Base-by-base conservation (phyloP, 139 green algal species). In the Closterium sp. region DNA sequence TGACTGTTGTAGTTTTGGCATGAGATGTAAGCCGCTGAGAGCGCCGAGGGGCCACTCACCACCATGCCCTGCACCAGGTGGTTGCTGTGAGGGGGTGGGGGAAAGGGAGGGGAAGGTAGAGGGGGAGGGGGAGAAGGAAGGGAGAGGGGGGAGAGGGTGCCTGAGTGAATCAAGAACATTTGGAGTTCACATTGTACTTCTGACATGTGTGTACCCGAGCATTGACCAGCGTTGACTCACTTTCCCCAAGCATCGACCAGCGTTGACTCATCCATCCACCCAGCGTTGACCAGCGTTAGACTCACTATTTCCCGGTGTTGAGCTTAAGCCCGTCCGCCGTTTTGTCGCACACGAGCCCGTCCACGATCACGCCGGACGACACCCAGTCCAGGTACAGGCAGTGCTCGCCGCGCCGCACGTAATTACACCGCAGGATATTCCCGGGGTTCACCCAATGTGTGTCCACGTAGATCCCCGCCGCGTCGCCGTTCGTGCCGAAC, bases 251-350 rank as follows among this genome's bases (percentile, higher is more conserved):
- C 55, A 28, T 76, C 25, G 55, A 76, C 55, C 12, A 76, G 25
- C 55, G 55, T 12, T 76, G 16, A 66, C 43, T 1, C 43, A 66
- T n/a, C n/a, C 6, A 66, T 28, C 23, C 23, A 10, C 23, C 55
- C 55, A 76, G 55, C 12, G 55, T 76, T 28, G 55, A 76, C 55
- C 12, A 76, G 12, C 55, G 55, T 76, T 76, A n/a, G 55, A 76
- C 87, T 36, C 35, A 90, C 87, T 87, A 86, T 64, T 90, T 90
- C 31, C 89, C 89, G 6, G 84, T 90, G 89, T 91, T 91, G 1
- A 91, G 38, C 69, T 91, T 91, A 21, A 91, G 38, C 8, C 89
- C 89, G 31, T 88, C 84, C 7, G 34, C 84, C 84, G 84, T 43
- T 25, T 30, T 25, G 34, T 85, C 32, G 87, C 87, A 90, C 33